Percentiles rank a stretch among this genome's conserved stretches.
These are phyloP conservation scores for Salvia rosmarinus DNA, from an alignment of 257 asterid species.

Conservation along the genomic window DNA sequence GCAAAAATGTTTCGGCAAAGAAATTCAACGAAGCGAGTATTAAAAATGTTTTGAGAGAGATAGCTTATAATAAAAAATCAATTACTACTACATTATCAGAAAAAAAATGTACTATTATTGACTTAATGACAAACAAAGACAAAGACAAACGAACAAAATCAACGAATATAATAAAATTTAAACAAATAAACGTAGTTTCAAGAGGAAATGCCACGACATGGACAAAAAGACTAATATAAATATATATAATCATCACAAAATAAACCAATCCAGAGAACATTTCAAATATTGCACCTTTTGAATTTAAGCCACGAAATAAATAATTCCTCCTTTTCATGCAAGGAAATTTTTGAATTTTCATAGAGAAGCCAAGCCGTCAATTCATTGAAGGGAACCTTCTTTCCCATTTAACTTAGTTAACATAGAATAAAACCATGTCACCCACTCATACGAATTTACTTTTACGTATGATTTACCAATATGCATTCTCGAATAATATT, in stretches of 20 bases:
- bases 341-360: constrained; percentile 24
- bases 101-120: background rate
- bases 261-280: background rate
- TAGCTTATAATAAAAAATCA: background rate
- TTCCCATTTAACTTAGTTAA: background rate
- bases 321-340: background rate
- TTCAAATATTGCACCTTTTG: constrained; percentile 17
- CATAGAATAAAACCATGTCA: background rate
- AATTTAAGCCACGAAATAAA: constrained; percentile 5
- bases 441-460: background rate
- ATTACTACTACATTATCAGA: background rate
- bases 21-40: background rate
- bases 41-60: background rate
- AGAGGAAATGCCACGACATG: constrained; percentile 10
- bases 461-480: background rate
- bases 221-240: background rate
- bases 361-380: background rate
- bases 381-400: background rate
- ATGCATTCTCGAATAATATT: background rate
- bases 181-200: background rate
- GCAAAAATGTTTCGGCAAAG: background rate
- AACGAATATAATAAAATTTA: constrained; percentile 1
- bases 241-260: background rate
- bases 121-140: background rate
- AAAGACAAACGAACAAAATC: constrained; percentile 9